Evolutionary conservation across 768 basidiomycete species (phyloP).

Genomic region (Xerocomellus amylosporus): DNA sequence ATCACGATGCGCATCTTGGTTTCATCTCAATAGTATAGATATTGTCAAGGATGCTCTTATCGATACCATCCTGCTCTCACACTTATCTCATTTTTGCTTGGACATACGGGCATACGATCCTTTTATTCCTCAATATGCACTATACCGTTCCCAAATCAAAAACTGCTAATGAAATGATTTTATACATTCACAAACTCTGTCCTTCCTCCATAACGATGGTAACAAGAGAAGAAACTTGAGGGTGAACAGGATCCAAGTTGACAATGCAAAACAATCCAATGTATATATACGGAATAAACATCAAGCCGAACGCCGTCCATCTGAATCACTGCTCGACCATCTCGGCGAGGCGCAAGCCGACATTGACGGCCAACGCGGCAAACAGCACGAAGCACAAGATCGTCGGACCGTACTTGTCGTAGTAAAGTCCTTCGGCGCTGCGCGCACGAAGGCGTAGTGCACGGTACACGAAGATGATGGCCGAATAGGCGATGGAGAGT

Average conservation of each 20-base stretch:
- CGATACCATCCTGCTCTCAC: constrained; percentile 9
- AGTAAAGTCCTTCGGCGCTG: constrained; percentile 78
- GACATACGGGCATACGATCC: constrained; percentile 22
- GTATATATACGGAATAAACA: constrained; percentile 1
- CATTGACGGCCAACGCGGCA: constrained; percentile 68
- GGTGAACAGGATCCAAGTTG: not conserved
- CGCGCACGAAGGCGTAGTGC: constrained; percentile 65
- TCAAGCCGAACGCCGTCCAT: not conserved
- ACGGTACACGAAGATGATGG: constrained; percentile 75
- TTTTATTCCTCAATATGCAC: constrained; percentile 26
- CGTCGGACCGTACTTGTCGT: constrained; percentile 86
- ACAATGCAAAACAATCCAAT: not conserved
- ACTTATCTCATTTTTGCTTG: constrained; percentile 4
- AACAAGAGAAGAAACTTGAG: not conserved
- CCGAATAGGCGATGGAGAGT: constrained; percentile 83
- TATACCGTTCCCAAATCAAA: constrained; percentile 23
- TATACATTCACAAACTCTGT: constrained; percentile 5
- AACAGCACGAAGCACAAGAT: constrained; percentile 68
- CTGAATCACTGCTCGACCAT: constrained; percentile 31
- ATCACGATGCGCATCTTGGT: constrained; percentile 16
- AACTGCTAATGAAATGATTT: constrained; percentile 25
- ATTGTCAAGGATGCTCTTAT: constrained; percentile 17
- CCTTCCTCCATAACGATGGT: not conserved
- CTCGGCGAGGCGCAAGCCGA: constrained; percentile 64
- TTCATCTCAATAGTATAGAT: constrained; percentile 22